These are phyloP conservation scores for Kwoniella europaea DNA, from an alignment of 768 basidiomycete species.

Conservation along the genomic window DNA sequence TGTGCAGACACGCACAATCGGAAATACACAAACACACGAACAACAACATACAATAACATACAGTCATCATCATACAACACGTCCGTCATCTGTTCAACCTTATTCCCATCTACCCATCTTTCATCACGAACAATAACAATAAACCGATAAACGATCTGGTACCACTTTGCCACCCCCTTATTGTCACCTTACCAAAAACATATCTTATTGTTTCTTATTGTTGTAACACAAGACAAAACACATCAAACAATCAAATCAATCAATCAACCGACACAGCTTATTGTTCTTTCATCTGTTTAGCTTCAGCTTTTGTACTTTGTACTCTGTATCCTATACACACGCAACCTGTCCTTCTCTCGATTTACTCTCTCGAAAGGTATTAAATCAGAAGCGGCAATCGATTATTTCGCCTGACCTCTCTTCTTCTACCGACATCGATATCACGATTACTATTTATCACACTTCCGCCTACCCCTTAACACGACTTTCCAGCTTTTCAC, in stretches of 20 bases:
- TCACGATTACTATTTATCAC: background rate
- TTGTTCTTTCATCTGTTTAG: background rate
- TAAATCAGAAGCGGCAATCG: constrained; percentile 18
- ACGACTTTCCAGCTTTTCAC: background rate
- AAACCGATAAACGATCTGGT: too few relatives aligned
- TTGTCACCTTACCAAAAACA: background rate
- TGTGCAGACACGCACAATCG: constrained; percentile 5
- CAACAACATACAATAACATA: background rate
- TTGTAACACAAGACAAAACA: too few relatives aligned
- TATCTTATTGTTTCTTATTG: background rate
- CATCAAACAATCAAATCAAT: too few relatives aligned
- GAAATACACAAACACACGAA: constrained; percentile 3
- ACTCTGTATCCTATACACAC: background rate
- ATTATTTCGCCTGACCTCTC: background rate
- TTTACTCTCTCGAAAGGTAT: background rate
- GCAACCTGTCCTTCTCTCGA: background rate
- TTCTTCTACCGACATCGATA: background rate
- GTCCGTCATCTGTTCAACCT: too few relatives aligned
- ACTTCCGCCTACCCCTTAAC: background rate
- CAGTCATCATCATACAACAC: background rate
- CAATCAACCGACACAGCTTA: background rate
- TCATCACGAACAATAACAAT: too few relatives aligned
- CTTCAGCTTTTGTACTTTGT: background rate
- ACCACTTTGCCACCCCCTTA: background rate
- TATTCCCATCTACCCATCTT: too few relatives aligned